Evolutionary conservation across 352 stramenopile species (phyloP).

Genomic region (Globisporangium cylindrosporum): DNA sequence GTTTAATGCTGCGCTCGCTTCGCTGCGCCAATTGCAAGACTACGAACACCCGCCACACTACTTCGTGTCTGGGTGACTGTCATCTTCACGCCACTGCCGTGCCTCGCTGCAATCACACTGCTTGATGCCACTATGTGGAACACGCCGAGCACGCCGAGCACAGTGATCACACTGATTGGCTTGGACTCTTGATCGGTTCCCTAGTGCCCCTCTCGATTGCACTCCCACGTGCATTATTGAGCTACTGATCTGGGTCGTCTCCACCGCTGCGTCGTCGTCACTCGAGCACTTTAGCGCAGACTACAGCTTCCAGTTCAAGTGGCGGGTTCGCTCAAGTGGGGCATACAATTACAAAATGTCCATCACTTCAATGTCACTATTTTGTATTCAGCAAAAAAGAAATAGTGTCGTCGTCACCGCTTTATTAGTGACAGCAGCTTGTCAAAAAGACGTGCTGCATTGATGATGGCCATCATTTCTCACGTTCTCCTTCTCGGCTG

Average conservation of each 20-base stretch:
- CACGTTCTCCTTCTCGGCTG: not conserved
- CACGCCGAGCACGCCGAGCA: too few species aligned
- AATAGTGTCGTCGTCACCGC: not conserved
- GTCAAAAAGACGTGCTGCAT: not conserved
- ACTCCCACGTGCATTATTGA: too few species aligned
- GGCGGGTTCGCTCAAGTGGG: not conserved
- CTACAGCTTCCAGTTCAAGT: constrained; percentile 4
- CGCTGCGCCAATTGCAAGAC: too few species aligned
- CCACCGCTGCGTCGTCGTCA: constrained; percentile 25
- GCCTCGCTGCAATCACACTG: too few species aligned
- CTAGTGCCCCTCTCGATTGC: too few species aligned
- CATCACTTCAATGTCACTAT: not conserved
- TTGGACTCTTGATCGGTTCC: too few species aligned
- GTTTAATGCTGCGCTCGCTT: too few species aligned
- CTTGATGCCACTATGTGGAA: too few species aligned
- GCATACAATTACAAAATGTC: not conserved
- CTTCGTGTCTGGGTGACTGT: constrained; percentile 2
- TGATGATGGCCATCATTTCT: not conserved
- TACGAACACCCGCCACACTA: too few species aligned
- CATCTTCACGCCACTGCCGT: too few species aligned
- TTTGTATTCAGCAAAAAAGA: not conserved
- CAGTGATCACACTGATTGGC: too few species aligned
- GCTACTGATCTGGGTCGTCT: constrained; percentile 33
- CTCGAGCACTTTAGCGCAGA: constrained; percentile 31
- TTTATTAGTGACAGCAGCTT: not conserved